A percentile compares a stretch with the other conserved stretches of the same genome.
These are phyloP conservation scores for Litchi chinensis DNA, from an alignment of 345 rosid species.

Conservation along the genomic window DNA sequence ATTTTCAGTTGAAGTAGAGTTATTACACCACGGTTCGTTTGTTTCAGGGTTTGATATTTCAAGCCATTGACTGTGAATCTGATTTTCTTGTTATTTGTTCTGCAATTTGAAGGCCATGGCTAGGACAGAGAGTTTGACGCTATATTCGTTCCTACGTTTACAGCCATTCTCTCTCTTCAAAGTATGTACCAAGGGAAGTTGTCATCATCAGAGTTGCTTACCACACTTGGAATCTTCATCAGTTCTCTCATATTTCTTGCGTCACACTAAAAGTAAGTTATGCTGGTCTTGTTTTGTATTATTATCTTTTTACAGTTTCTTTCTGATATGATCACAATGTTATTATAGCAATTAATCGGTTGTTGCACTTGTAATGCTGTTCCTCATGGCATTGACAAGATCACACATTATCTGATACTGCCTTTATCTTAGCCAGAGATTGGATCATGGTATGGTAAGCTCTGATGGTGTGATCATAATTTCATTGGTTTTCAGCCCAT, in stretches of 20 bases:
- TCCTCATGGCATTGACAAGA: slow-evolving; percentile 72
- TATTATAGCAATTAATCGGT: too few species aligned
- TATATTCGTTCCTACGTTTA: slow-evolving; percentile 59
- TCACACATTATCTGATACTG: slow-evolving; percentile 94
- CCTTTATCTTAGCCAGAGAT: slow-evolving; percentile 74
- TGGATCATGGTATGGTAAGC: slow-evolving; percentile 76
- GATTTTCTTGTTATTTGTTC: background rate
- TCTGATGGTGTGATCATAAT: slow-evolving; percentile 61
- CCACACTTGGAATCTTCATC: slow-evolving; percentile 81
- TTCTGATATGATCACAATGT: background rate
- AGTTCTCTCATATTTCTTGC: slow-evolving; percentile 81
- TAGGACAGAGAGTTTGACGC: slow-evolving; percentile 75
- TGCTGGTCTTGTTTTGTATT: background rate
- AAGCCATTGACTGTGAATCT: background rate
- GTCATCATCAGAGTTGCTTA: slow-evolving; percentile 76
- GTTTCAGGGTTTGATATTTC: background rate
- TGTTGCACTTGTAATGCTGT: slow-evolving; percentile 10
- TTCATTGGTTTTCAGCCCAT: slow-evolving; percentile 90
- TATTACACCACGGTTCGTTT: background rate
- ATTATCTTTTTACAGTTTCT: background rate
- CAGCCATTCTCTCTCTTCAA: slow-evolving; percentile 68
- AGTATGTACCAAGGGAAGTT: slow-evolving; percentile 67
- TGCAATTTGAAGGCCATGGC: slow-evolving; percentile 48
- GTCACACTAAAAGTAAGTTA: slow-evolving; percentile 59
- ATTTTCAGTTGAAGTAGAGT: background rate